Evolutionary conservation across 768 basidiomycete genomes (phyloP).

Genomic region (Rhodotorula paludigena): DNA sequence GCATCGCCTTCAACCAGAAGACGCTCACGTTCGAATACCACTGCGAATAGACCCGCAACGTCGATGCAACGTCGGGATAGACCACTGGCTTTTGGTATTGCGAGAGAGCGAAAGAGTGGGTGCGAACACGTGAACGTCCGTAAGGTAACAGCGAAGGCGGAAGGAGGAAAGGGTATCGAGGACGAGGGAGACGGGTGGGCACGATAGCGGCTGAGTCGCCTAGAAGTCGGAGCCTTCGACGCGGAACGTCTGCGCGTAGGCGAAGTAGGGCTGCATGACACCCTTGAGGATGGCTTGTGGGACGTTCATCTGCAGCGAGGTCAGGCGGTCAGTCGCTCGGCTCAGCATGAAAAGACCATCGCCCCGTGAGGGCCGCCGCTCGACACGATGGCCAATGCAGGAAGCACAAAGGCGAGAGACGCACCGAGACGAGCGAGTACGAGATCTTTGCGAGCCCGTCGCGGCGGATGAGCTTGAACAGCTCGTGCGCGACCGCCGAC

Average conservation of each 20-base stretch:
- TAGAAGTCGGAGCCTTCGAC: constrained; percentile 20
- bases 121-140: too few species aligned
- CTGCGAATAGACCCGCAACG: constrained; percentile 3
- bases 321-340: too few species aligned
- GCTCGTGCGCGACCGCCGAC: constrained; percentile 64
- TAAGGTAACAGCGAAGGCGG: too few species aligned
- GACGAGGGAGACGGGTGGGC: too few species aligned
- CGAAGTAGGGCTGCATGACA: constrained; percentile 37
- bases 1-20: not conserved
- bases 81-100: too few species aligned
- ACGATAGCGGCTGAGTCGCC: too few species aligned
- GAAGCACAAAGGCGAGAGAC: not conserved
- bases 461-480: constrained; percentile 88
- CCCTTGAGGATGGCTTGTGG: constrained; percentile 36
- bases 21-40: not conserved
- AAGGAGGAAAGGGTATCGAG: too few species aligned
- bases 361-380: too few species aligned
- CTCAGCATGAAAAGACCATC: not conserved
- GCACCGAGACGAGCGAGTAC: constrained; percentile 72
- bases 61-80: too few species aligned
- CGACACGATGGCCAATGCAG: not conserved
- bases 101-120: too few species aligned
- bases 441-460: constrained; percentile 92
- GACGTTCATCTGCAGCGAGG: constrained; percentile 31
- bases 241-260: constrained; percentile 36